Evolutionary conservation across 2,329 filamentous ascomycete species (phyloP).

Genomic region (Colletotrichum sp.): DNA sequence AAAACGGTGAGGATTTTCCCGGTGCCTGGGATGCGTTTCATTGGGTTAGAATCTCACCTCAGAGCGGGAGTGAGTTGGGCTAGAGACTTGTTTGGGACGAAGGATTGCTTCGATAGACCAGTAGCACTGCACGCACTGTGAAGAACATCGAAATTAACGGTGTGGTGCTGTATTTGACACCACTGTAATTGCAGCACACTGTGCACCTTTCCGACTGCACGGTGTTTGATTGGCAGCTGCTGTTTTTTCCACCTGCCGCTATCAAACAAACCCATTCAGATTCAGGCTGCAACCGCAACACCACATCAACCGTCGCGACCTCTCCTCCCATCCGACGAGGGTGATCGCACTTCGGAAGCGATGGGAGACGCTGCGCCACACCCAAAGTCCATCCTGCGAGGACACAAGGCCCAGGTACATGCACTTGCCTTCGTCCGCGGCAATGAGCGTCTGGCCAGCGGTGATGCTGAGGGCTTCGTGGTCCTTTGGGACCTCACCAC

Average conservation of each 20-base stretch:
- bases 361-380: constrained; percentile 37
- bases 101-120: neutral
- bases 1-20: neutral
- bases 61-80: neutral
- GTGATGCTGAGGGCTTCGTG: constrained; percentile 89
- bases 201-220: neutral
- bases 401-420: constrained; percentile 83
- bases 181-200: neutral
- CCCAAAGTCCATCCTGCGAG: constrained; percentile 75
- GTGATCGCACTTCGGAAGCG: neutral
- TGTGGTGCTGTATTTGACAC: neutral
- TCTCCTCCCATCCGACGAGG: neutral
- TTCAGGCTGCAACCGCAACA: neutral
- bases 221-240: neutral
- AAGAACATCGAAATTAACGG: neutral
- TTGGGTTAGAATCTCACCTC: neutral
- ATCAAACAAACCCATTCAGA: neutral
- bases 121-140: neutral
- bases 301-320: neutral
- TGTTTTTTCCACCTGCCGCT: neutral
- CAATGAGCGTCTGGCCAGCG: constrained; percentile 82
- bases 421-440: constrained; percentile 72
- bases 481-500: constrained; percentile 84
- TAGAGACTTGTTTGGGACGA: neutral
- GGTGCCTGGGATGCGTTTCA: neutral